These are phyloP conservation scores for Taiwanofungus camphoratus DNA, from an alignment of 1,284 basidiomycete species.

Conservation along the genomic window DNA sequence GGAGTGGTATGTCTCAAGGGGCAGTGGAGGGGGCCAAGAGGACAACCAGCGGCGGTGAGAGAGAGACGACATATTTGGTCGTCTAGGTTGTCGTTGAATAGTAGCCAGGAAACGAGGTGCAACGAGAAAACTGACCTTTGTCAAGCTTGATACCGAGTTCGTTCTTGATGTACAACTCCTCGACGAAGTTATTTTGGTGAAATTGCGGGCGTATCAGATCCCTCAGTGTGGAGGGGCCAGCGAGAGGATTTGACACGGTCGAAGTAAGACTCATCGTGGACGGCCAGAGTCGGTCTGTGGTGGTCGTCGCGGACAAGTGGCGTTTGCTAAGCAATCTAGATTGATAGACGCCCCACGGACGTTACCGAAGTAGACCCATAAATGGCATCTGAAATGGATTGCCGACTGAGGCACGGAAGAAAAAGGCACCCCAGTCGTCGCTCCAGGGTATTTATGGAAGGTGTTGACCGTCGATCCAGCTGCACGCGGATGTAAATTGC, in stretches of 20 bases:
- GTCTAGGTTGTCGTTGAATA: slow-evolving; percentile 44
- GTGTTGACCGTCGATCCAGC: no score
- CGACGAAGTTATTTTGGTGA: slow-evolving; percentile 86
- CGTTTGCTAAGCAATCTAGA: no score
- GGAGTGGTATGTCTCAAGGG: slow-evolving; percentile 88
- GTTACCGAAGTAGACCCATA: no score
- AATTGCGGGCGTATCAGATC: slow-evolving; percentile 87
- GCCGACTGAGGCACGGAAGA: no score
- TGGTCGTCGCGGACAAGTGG: no score
- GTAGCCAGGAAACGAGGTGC: neutral
- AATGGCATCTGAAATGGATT: no score
- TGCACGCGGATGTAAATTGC: no score
- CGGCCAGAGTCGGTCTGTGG: no score
- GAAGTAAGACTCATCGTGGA: slow-evolving; percentile 20
- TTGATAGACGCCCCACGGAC: no score
- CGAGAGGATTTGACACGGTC: slow-evolving; percentile 49
- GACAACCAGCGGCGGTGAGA: slow-evolving; percentile 78
- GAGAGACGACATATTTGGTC: slow-evolving; percentile 87
- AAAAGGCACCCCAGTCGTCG: no score
- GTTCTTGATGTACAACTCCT: slow-evolving; percentile 81
- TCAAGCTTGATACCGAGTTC: slow-evolving; percentile 89
- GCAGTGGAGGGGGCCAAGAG: slow-evolving; percentile 82
- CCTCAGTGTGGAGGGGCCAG: slow-evolving; percentile 57
- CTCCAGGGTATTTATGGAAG: no score
- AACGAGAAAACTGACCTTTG: slow-evolving; percentile 54